phyloP scores from a whole-genome alignment of 176 grass and related monocot genomes.

The Dactylis glomerata region DNA sequence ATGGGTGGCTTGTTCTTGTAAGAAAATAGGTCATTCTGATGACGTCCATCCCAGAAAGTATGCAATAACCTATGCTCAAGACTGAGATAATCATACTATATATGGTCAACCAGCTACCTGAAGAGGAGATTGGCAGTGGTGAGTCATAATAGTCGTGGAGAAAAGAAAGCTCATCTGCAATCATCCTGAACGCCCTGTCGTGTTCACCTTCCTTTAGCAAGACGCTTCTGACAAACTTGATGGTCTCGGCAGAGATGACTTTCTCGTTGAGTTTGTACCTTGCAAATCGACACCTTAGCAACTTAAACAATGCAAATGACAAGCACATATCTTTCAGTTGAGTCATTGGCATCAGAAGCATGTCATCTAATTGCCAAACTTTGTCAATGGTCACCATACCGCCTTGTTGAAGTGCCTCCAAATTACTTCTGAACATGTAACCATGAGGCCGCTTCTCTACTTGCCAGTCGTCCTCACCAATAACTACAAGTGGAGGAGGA shows the following conservation, averaged over 20 bases:
- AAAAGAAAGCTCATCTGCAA: slow-evolving; percentile 21
- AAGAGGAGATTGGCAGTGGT: not conserved
- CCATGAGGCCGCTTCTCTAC: not conserved
- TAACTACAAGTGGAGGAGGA: not conserved
- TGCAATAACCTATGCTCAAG: not conserved
- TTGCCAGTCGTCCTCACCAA: not conserved
- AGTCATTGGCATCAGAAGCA: too few relatives aligned
- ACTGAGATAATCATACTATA: not conserved
- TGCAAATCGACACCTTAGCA: slow-evolving; percentile 8
- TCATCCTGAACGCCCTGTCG: not conserved
- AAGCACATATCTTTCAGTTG: slow-evolving; percentile 5
- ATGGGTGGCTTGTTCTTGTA: too few relatives aligned
- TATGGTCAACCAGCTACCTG: not conserved
- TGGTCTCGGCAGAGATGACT: accelerated
- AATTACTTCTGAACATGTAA: not conserved
- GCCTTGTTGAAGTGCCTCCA: too few relatives aligned
- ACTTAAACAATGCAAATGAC: slow-evolving; percentile 11
- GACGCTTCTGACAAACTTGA: not conserved
- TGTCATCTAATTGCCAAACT: not conserved
- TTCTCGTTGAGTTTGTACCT: not conserved
- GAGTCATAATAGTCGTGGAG: slow-evolving; percentile 11
- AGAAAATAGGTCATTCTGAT: too few relatives aligned
- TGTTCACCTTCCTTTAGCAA: not conserved
- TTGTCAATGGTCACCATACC: not conserved
- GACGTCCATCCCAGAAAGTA: not conserved